Percentiles rank a stretch among this genome's conserved stretches.
Evolutionary conservation across 2,329 filamentous ascomycete species (phyloP).

Genomic region (Botrytis elliptica): DNA sequence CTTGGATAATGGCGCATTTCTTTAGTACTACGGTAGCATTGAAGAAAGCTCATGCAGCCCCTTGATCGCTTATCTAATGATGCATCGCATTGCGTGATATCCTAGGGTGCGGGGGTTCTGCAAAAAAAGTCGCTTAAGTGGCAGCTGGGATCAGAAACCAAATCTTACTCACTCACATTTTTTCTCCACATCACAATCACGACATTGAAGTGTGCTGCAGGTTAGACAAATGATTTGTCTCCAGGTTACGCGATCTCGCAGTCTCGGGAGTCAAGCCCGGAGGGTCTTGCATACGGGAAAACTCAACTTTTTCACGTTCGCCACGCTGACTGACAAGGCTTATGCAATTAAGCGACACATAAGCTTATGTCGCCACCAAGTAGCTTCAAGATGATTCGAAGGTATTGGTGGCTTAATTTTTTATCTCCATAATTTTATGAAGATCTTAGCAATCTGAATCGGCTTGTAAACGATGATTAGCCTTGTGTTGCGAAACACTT

Average conservation of each 20-base stretch:
- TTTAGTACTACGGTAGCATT: neutral
- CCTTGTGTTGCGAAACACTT: neutral
- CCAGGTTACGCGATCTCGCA: neutral
- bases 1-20: neutral
- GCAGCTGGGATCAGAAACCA: neutral
- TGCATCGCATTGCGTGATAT: neutral
- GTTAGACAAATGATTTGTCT: neutral
- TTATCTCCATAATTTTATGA: neutral
- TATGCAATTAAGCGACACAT: neutral
- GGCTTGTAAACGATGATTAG: neutral
- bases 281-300: neutral
- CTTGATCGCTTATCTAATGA: neutral
- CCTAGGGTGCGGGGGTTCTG: neutral
- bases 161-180: neutral
- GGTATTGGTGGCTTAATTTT: neutral
- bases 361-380: neutral
- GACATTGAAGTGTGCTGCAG: neutral
- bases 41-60: neutral
- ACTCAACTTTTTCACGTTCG: neutral
- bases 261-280: neutral
- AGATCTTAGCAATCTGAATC: neutral
- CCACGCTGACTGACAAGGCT: neutral
- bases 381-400: neutral
- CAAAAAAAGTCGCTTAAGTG: neutral
- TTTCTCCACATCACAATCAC: neutral